Evolutionary conservation across 2,329 filamentous ascomycete genomes (phyloP).

Genomic region (Epichloe aotearoae): DNA sequence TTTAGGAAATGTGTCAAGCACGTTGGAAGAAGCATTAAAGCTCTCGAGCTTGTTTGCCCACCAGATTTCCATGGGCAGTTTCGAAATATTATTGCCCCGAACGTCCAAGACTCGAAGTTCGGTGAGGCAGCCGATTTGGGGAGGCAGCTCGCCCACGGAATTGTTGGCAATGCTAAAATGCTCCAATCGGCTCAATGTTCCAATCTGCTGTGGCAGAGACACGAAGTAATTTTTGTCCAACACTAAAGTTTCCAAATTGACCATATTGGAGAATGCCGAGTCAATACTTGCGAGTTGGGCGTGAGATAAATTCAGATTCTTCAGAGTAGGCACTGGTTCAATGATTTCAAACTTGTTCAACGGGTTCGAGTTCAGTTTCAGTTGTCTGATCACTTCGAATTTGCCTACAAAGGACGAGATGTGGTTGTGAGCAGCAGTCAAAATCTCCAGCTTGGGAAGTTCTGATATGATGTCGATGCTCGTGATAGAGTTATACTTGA

Average conservation of each 20-base stretch:
- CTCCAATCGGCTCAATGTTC: constrained; percentile 69
- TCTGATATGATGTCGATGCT: constrained; percentile 79
- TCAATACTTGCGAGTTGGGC: constrained; percentile 87
- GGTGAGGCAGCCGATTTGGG: constrained; percentile 75
- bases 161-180: constrained; percentile 93
- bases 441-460: constrained; percentile 73
- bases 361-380: constrained; percentile 89
- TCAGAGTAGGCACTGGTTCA: constrained; percentile 64
- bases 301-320: constrained; percentile 77
- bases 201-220: constrained; percentile 73
- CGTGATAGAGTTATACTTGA: constrained; percentile 82
- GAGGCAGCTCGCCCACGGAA: constrained; percentile 63
- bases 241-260: constrained; percentile 74
- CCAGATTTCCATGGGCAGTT: constrained; percentile 89
- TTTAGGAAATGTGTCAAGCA: constrained; percentile 82
- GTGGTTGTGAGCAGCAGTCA: constrained; percentile 84
- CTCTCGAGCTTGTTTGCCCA: constrained; percentile 82
- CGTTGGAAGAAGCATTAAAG: constrained; percentile 89
- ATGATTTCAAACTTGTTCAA: constrained; percentile 85
- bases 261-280: constrained; percentile 74
- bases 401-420: constrained; percentile 81
- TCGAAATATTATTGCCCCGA: constrained; percentile 83
- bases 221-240: constrained; percentile 95
- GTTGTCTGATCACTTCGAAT: constrained; percentile 71
- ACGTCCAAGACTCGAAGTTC: constrained; percentile 81